Percentiles rank a stretch among this genome's conserved stretches.
Conservation (phyloP, 2,329 filamentous ascomycete species). For the Colletotrichum zoysiae region DNA sequence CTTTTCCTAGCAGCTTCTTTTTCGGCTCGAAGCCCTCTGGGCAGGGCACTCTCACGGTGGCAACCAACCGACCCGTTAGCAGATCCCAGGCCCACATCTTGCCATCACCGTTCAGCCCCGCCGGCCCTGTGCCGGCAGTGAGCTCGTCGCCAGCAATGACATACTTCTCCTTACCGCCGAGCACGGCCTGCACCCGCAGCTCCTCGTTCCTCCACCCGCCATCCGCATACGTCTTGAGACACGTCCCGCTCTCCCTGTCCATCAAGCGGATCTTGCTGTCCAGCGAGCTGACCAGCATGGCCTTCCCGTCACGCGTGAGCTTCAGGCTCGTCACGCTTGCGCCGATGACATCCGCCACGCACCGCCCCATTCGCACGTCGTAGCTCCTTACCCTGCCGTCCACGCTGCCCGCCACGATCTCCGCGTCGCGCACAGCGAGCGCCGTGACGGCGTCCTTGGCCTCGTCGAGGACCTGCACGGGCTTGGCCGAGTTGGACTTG, state of each 20-base stretch:
- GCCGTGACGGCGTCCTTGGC: slow-evolving; percentile 76
- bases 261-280: slow-evolving; percentile 85
- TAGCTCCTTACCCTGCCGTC: slow-evolving; percentile 87
- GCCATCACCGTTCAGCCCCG: slow-evolving; percentile 61
- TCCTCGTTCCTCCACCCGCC: slow-evolving; percentile 72
- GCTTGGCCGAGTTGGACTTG: slow-evolving; percentile 65
- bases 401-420: slow-evolving; percentile 82
- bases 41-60: slow-evolving; percentile 70
- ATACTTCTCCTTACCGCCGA: slow-evolving; percentile 82
- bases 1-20: slow-evolving; percentile 68
- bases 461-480: slow-evolving; percentile 79
- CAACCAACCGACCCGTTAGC: slow-evolving; percentile 76
- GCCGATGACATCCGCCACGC: slow-evolving; percentile 78
- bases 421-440: slow-evolving; percentile 61
- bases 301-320: slow-evolving; percentile 78
- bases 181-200: slow-evolving; percentile 79
- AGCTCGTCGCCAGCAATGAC: slow-evolving; percentile 86
- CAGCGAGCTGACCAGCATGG: slow-evolving; percentile 79
- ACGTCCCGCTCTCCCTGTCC: slow-evolving; percentile 80
- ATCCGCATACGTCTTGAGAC: slow-evolving; percentile 78
- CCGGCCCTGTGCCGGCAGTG: slow-evolving; percentile 46
- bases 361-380: slow-evolving; percentile 81
- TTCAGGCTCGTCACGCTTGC: slow-evolving; percentile 80
- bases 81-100: slow-evolving; percentile 87
- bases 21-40: slow-evolving; percentile 60